These are phyloP conservation scores for Xanthoconium stramineum DNA, from an alignment of 768 basidiomycete species.

Conservation along the genomic window DNA sequence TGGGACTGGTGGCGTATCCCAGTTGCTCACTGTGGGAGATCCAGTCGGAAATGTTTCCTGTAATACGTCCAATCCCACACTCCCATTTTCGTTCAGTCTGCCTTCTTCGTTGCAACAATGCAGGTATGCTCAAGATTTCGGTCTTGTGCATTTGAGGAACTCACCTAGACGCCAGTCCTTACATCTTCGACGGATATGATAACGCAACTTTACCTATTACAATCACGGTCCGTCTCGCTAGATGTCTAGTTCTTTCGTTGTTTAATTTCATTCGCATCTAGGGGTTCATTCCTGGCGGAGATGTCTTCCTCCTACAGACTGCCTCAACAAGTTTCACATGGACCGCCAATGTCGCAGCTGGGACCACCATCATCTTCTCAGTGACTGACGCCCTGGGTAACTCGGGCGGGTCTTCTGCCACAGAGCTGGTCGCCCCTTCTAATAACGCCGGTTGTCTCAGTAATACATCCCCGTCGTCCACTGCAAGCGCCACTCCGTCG, in stretches of 20 bases:
- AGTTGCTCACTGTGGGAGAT: constrained; percentile 45
- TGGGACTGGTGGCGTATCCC: constrained; percentile 58
- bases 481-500: constrained; percentile 25
- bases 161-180: constrained; percentile 37
- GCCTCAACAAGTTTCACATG: constrained; percentile 44
- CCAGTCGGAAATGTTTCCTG: constrained; percentile 44
- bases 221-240: constrained; percentile 41
- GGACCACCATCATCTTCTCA: constrained; percentile 56
- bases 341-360: constrained; percentile 54
- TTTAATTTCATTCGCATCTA: constrained; percentile 22
- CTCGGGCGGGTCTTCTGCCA: constrained; percentile 59
- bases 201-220: constrained; percentile 52
- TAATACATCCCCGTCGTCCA: constrained; percentile 51
- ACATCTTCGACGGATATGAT: constrained; percentile 42
- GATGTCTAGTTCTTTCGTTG: background rate
- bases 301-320: constrained; percentile 43
- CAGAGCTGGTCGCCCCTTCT: constrained; percentile 45
- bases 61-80: constrained; percentile 42
- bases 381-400: constrained; percentile 50
- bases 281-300: constrained; percentile 65
- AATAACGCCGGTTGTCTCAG: constrained; percentile 52
- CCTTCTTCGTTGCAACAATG: constrained; percentile 58
- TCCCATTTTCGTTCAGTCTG: constrained; percentile 48
- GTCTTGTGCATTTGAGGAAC: background rate
- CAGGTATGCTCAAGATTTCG: constrained; percentile 37